A percentile compares a stretch with the other conserved stretches of the same genome.
Conservation (phyloP, 169 alveolate genomes). For the Cryptosporidium tyzzeri region DNA sequence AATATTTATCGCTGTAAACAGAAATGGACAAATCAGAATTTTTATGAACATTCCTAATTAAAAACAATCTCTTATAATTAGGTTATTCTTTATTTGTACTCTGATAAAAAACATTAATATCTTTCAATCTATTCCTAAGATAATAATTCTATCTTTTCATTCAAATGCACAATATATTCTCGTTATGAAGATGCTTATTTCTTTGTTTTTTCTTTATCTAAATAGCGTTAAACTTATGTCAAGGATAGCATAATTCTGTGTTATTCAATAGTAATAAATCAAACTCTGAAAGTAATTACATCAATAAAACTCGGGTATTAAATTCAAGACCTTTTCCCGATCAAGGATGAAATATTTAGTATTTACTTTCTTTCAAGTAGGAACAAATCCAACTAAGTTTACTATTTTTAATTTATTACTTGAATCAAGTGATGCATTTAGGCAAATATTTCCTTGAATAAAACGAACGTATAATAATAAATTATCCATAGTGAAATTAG, state of each 20-base stretch:
- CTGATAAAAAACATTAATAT: neutral
- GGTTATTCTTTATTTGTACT: neutral
- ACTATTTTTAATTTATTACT: neutral
- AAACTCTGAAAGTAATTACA: too few relatives aligned
- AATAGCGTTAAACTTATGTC: neutral
- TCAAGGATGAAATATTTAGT: too few relatives aligned
- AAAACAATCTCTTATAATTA: neutral
- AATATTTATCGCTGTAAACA: constrained; percentile 48
- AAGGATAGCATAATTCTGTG: neutral
- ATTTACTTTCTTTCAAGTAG: neutral
- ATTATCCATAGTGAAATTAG: neutral
- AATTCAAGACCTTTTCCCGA: too few relatives aligned
- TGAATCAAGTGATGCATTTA: neutral
- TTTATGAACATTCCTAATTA: constrained; percentile 58
- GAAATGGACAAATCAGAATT: constrained; percentile 57
- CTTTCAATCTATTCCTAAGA: too few relatives aligned
- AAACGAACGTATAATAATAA: constrained; percentile 41
- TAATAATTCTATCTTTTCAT: too few relatives aligned
- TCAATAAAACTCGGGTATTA: too few relatives aligned
- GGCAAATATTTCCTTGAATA: constrained; percentile 63
- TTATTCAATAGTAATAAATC: too few relatives aligned
- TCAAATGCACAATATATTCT: too few relatives aligned
- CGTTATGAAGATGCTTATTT: too few relatives aligned
- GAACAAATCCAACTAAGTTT: constrained; percentile 42
- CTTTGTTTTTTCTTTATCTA: neutral